Conservation (phyloP, 805 yeast species). For the Saccharomycopsis oosterbeekiorum region DNA sequence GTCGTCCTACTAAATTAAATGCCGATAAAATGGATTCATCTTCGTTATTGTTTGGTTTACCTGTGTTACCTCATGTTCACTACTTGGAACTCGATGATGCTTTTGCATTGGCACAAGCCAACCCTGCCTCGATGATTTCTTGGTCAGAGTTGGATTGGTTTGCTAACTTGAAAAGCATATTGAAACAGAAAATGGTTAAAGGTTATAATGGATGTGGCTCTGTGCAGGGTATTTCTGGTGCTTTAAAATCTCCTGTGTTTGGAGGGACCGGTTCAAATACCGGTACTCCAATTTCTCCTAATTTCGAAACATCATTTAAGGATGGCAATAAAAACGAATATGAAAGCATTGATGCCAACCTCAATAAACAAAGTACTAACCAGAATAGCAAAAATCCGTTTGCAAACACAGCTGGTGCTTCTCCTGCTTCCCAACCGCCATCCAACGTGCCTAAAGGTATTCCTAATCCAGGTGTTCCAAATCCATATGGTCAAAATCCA, state of each 20-base stretch:
- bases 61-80: conserved; percentile 68
- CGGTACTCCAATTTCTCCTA: conserved; percentile 4
- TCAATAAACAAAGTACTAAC: background rate
- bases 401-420: background rate
- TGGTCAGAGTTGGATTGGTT: conserved; percentile 62
- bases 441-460: background rate
- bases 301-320: conserved; percentile 10
- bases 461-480: background rate
- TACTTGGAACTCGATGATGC: conserved; percentile 60
- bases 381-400: background rate
- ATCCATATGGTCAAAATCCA: background rate
- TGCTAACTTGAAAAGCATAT: conserved; percentile 40
- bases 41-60: conserved; percentile 71
- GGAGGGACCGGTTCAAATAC: conserved; percentile 24
- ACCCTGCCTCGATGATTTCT: conserved; percentile 27
- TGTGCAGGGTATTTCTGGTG: conserved; percentile 50
- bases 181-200: conserved; percentile 41
- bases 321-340: conserved; percentile 18
- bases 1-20: conserved; percentile 66
- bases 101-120: conserved; percentile 30
- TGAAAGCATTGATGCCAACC: background rate
- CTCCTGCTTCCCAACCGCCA: background rate
- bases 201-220: conserved; percentile 78
- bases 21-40: conserved; percentile 60
- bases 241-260: conserved; percentile 41